These are phyloP conservation scores for Cercospora berteroae DNA, from an alignment of 2,329 filamentous ascomycete species.

Conservation along the genomic window DNA sequence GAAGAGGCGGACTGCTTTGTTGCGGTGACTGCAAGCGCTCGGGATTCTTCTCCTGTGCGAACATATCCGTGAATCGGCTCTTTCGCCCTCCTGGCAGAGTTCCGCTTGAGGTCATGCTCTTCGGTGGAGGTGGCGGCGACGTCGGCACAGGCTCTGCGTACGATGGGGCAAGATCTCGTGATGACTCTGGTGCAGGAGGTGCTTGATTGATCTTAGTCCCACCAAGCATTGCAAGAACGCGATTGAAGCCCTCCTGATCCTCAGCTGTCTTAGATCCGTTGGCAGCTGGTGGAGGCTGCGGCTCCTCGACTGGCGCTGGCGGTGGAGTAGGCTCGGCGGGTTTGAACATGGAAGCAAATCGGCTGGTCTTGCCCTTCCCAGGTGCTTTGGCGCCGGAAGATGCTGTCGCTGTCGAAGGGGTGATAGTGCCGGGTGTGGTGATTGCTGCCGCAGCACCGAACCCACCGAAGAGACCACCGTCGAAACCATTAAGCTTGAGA, in stretches of 20 bases:
- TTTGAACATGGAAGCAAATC: conserved; percentile 74
- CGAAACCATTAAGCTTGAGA: conserved; percentile 63
- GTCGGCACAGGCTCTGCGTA: conserved; percentile 25
- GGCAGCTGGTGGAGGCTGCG: conserved; percentile 21
- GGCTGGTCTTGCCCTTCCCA: conserved; percentile 69
- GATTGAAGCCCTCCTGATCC: conserved; percentile 76
- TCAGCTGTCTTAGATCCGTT: conserved; percentile 52
- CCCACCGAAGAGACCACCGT: conserved; percentile 74
- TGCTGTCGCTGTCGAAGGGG: conserved; percentile 14
- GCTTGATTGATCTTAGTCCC: conserved; percentile 25
- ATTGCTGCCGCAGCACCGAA: conserved; percentile 48
- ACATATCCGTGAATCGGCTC: conserved; percentile 36
- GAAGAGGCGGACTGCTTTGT: conserved; percentile 16
- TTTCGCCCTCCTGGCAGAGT: conserved; percentile 27
- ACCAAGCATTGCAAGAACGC: conserved; percentile 76
- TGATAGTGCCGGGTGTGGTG: conserved; percentile 19
- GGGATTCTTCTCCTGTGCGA: conserved; percentile 34
- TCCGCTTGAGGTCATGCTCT: conserved; percentile 28
- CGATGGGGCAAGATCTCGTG: conserved; percentile 20
- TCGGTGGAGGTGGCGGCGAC: conserved; percentile 28
- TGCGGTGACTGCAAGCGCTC: conserved; percentile 33
- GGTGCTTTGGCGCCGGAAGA: conserved; percentile 14
- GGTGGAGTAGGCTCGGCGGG: conserved; percentile 24
- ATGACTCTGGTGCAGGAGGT: conserved; percentile 41
- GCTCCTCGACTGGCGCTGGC: conserved; percentile 16